These are phyloP conservation scores for Neolentinus lepideus DNA, from an alignment of 1,284 basidiomycete species.

Conservation along the genomic window DNA sequence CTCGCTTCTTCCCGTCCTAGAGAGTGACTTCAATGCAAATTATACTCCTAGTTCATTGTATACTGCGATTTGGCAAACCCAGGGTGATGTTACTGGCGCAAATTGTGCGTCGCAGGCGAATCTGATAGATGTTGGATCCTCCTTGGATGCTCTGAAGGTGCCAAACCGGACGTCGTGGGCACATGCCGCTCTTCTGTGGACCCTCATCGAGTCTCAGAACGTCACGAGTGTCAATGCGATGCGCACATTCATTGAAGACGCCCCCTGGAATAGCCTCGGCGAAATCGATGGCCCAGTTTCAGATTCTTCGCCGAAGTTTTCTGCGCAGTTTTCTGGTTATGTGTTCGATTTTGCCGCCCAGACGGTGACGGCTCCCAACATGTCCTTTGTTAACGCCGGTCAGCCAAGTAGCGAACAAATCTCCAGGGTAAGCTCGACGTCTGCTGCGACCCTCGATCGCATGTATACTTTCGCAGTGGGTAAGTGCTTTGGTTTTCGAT, in stretches of 20 bases:
- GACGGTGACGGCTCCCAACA: conserved; percentile 32
- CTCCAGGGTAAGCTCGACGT: conserved; percentile 29
- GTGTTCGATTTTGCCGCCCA: conserved; percentile 53
- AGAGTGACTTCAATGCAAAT: conserved; percentile 41
- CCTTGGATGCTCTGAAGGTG: conserved; percentile 27
- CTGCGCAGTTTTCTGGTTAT: conserved; percentile 39
- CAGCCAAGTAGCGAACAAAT: conserved; percentile 41
- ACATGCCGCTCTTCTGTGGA: conserved; percentile 53
- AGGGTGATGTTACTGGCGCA: conserved; percentile 30
- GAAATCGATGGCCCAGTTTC: conserved; percentile 32
- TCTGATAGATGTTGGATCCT: conserved; percentile 48
- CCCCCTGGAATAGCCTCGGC: conserved; percentile 37
- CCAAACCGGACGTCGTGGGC: conserved; percentile 51
- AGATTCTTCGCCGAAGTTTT: conserved; percentile 25
- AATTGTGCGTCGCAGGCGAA: conserved; percentile 46
- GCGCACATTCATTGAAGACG: conserved; percentile 36
- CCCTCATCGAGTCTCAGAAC: conserved; percentile 43
- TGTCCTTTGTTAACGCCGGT: conserved; percentile 39
- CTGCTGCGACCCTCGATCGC: conserved; percentile 38
- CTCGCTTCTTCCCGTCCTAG: conserved; percentile 40
- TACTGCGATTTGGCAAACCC: conserved; percentile 39
- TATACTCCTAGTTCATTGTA: conserved; percentile 36
- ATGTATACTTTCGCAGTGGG: conserved; percentile 55
- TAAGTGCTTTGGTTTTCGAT: conserved; percentile 22
- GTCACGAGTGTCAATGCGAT: conserved; percentile 27